These are phyloP conservation scores for Agrostemma githago DNA, from an alignment of 148 eudicot species.

Conservation along the genomic window DNA sequence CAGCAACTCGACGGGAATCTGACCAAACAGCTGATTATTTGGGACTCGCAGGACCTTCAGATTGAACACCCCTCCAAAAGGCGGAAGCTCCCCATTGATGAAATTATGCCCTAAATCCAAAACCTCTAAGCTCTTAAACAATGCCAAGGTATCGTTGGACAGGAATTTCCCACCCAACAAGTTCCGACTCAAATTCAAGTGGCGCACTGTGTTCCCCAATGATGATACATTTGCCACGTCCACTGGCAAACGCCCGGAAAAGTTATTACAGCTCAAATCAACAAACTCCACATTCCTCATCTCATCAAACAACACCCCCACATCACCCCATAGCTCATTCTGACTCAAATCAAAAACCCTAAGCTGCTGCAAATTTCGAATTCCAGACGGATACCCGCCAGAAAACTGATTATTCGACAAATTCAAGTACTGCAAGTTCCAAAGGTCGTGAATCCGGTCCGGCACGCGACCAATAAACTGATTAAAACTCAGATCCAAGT, in stretches of 20 bases:
- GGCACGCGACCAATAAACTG: conserved; percentile 77
- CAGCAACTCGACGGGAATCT: conserved; percentile 53
- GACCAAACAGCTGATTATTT: conserved; percentile 60
- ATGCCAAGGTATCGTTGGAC: conserved; percentile 34
- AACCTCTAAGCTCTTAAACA: conserved; percentile 66
- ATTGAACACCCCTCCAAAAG: conserved; percentile 47
- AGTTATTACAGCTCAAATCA: conserved; percentile 74
- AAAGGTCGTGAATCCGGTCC: conserved; percentile 48
- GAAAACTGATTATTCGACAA: conserved; percentile 60
- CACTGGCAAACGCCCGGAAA: conserved; percentile 48
- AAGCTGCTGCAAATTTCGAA: conserved; percentile 62
- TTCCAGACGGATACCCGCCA: conserved; percentile 58
- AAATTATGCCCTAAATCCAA: conserved; percentile 74
- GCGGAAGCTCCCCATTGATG: conserved; percentile 64
- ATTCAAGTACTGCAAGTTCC: conserved; percentile 61
- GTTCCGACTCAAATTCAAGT: conserved; percentile 66
- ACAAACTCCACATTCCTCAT: conserved; percentile 51
- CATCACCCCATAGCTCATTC: conserved; percentile 57
- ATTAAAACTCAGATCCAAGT: conserved; percentile 68
- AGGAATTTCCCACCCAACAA: conserved; percentile 55
- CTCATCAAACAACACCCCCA: conserved; percentile 49
- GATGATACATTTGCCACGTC: conserved; percentile 39
- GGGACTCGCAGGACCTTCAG: conserved; percentile 58
- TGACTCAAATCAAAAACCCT: conserved; percentile 58
- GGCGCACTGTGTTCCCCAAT: conserved; percentile 57